Conservation (phyloP, 805 yeast genomes). For the Starmerella cellae region DNA sequence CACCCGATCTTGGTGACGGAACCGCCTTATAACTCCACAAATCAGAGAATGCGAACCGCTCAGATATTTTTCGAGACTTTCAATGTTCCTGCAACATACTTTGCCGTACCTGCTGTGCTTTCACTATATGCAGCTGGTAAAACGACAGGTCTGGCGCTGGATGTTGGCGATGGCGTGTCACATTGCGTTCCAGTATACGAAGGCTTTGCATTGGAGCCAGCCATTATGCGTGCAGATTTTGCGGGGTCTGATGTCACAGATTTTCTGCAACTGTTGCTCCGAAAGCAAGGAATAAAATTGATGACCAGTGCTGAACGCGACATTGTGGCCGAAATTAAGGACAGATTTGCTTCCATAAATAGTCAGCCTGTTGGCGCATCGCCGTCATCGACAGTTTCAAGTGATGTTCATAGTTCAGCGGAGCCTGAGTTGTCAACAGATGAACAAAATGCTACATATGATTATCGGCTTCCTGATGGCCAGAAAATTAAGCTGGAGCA, state of each 20-base stretch:
- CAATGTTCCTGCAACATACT: conserved; percentile 61
- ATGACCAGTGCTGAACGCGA: conserved; percentile 69
- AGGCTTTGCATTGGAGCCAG: conserved; percentile 66
- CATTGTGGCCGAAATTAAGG: conserved; percentile 66
- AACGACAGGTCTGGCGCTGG: conserved; percentile 81
- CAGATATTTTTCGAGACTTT: conserved; percentile 60
- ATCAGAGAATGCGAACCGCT: conserved; percentile 46
- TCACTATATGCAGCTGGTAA: conserved; percentile 78
- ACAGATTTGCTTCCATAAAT: conserved; percentile 29
- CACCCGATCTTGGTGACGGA: conserved; percentile 84
- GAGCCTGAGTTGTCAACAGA: not conserved
- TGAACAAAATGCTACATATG: conserved; percentile 7
- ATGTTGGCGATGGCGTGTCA: conserved; percentile 87
- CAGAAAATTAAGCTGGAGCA: conserved; percentile 49
- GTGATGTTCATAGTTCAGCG: not conserved
- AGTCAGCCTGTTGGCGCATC: not conserved
- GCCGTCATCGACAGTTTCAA: not conserved
- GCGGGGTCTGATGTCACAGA: conserved; percentile 84
- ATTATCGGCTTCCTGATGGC: conserved; percentile 74
- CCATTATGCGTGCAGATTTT: conserved; percentile 59
- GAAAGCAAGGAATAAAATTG: conserved; percentile 55
- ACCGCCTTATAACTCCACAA: conserved; percentile 66
- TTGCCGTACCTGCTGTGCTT: conserved; percentile 63
- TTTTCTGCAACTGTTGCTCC: conserved; percentile 51
- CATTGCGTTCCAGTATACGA: conserved; percentile 81